A percentile compares a stretch with the other conserved stretches of the same genome.
phyloP scores from a whole-genome alignment of 2,329 filamentous ascomycete species.

The Stylonectria norvegica region DNA sequence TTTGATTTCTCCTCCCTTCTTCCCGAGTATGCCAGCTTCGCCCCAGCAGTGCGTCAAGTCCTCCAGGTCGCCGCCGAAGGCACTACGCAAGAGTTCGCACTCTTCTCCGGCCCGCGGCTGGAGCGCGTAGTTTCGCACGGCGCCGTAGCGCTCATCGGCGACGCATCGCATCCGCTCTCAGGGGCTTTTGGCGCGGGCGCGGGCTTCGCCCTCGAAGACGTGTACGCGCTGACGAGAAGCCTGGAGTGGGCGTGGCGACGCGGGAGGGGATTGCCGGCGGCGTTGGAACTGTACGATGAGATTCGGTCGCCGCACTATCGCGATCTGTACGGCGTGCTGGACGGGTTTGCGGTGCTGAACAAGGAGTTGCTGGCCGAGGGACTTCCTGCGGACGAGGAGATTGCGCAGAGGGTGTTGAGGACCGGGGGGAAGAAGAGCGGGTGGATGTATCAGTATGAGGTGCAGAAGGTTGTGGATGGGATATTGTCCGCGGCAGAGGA shows the following conservation, averaged over 20 bases:
- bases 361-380: conserved; percentile 14
- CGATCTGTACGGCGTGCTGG: conserved; percentile 24
- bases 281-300: conserved; percentile 24
- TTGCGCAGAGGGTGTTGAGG: conserved; percentile 20
- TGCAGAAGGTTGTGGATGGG: conserved; percentile 18
- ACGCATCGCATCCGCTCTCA: conserved; percentile 53
- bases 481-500: conserved; percentile 2
- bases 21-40: conserved; percentile 29
- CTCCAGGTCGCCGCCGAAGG: conserved; percentile 27
- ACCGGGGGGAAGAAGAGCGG: conserved; percentile 18
- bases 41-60: conserved; percentile 28
- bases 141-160: conserved; percentile 47
- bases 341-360: conserved; percentile 20
- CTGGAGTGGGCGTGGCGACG: conserved; percentile 24
- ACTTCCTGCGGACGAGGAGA: conserved; percentile 22
- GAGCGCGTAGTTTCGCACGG: conserved; percentile 20
- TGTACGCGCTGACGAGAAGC: conserved; percentile 21
- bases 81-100: conserved; percentile 27
- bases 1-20: conserved; percentile 19
- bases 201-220: conserved; percentile 37
- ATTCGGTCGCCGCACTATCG: conserved; percentile 30
- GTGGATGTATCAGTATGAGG: conserved; percentile 29
- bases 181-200: conserved; percentile 41
- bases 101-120: conserved; percentile 30
- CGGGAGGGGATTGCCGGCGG: conserved; percentile 14